phyloP scores from a whole-genome alignment of 139 green algal genomes.

The Marvania coccoides region DNA sequence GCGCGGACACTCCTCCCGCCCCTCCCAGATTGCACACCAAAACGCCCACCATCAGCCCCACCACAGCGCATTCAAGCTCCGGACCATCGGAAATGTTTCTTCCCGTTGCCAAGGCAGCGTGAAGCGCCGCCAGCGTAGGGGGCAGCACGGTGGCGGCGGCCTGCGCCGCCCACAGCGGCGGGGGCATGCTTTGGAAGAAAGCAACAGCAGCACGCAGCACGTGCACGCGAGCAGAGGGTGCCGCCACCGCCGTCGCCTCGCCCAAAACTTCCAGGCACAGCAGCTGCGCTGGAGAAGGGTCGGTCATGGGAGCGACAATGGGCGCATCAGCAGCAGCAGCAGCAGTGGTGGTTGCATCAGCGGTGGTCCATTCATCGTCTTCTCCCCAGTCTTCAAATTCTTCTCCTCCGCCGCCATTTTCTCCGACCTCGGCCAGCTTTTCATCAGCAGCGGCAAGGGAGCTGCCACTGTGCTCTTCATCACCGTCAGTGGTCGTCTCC shows the following conservation, averaged over 20 bases:
- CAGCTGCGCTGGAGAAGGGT: neutral
- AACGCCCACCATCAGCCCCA: slow-evolving; percentile 45
- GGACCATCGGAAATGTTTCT: neutral
- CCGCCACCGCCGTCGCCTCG: neutral
- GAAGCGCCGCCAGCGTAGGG: neutral
- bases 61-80: neutral
- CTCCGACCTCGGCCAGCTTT: neutral
- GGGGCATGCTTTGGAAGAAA: slow-evolving; percentile 1
- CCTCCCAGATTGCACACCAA: slow-evolving; percentile 25
- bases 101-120: slow-evolving; percentile 1
- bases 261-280: slow-evolving; percentile 4
- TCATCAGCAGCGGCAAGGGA: neutral
- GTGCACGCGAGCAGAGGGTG: neutral
- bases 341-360: neutral
- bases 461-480: neutral
- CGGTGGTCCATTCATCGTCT: neutral
- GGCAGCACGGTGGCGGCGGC: slow-evolving; percentile 7
- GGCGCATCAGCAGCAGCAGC: neutral
- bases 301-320: neutral
- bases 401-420: neutral
- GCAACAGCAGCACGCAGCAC: neutral
- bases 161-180: slow-evolving; percentile 3
- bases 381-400: neutral
- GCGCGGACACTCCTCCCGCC: neutral
- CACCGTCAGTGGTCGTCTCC: neutral